A percentile compares a stretch with the other conserved stretches of the same genome.
These are phyloP conservation scores for Sporisorium graminicola DNA, from an alignment of 1,284 basidiomycete genomes.

Conservation along the genomic window DNA sequence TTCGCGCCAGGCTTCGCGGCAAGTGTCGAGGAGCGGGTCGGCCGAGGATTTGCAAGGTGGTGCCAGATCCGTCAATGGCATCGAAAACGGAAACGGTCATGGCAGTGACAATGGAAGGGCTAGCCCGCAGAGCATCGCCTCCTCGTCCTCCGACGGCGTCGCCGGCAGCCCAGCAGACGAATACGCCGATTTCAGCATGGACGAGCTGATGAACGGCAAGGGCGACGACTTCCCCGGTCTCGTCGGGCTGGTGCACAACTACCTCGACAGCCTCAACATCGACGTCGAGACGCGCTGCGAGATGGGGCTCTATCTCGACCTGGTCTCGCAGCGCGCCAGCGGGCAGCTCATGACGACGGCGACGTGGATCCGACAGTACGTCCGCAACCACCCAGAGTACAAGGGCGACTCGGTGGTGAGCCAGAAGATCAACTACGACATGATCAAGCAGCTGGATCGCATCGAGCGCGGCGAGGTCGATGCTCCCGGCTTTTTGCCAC, in stretches of 20 bases:
- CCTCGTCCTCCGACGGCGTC: conserved; percentile 13
- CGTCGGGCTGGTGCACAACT: conserved; percentile 84
- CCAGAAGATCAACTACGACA: conserved; percentile 93
- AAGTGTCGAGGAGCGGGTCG: conserved; percentile 24
- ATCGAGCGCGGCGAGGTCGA: conserved; percentile 73
- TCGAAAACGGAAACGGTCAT: conserved; percentile 5
- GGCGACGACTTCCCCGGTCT: conserved; percentile 84
- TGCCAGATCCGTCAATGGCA: conserved; percentile 4
- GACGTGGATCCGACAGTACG: conserved; percentile 91
- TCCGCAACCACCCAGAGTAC: conserved; percentile 88
- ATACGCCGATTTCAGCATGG: conserved; percentile 89
- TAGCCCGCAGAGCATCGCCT: conserved; percentile 33
- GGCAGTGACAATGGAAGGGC: conserved; percentile 22
- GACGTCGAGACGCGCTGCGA: conserved; percentile 76
- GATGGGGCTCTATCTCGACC: conserved; percentile 73
- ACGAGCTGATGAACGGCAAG: conserved; percentile 95
- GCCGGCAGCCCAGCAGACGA: conserved; percentile 75
- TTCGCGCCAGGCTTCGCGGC: conserved; percentile 48
- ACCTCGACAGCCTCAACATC: conserved; percentile 88
- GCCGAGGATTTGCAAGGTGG: conserved; percentile 23
- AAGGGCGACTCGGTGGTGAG: conserved; percentile 89
- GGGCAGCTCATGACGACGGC: conserved; percentile 94
- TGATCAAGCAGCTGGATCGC: conserved; percentile 89
- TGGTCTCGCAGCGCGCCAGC: conserved; percentile 76
- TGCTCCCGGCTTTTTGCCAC: conserved; percentile 67